These are phyloP conservation scores for Mycena olivaceomarginata DNA, from an alignment of 768 basidiomycete species.

Conservation along the genomic window DNA sequence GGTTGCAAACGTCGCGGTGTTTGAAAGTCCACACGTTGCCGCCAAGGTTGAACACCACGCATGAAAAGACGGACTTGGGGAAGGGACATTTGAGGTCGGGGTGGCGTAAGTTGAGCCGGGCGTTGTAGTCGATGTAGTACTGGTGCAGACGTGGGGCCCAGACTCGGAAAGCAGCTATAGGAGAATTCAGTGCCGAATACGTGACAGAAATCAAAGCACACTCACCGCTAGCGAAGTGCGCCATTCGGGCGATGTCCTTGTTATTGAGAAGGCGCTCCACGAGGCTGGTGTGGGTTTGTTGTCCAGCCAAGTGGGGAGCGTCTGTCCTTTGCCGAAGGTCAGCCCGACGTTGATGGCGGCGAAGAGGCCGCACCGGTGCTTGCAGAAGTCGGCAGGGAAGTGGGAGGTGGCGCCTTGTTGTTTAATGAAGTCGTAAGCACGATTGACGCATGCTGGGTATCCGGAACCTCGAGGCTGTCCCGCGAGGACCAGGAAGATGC, in stretches of 20 bases:
- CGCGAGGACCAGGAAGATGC: conserved; percentile 11
- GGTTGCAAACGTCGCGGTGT: too few species aligned
- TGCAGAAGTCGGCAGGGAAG: conserved; percentile 1
- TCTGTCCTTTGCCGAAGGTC: conserved; percentile 1
- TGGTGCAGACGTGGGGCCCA: neutral
- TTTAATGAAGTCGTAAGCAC: neutral
- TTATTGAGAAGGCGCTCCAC: neutral
- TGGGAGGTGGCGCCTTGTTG: neutral
- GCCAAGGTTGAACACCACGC: conserved; percentile 5
- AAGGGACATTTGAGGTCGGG: neutral
- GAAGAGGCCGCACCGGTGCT: conserved; percentile 13
- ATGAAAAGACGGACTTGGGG: neutral
- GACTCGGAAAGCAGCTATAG: neutral
- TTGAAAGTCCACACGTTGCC: conserved; percentile 7
- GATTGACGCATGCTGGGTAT: neutral
- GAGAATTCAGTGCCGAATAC: neutral
- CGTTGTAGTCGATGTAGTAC: neutral
- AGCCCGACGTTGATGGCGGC: conserved; percentile 16
- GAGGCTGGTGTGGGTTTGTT: neutral
- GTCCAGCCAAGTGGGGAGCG: neutral
- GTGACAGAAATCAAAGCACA: neutral
- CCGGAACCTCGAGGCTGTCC: neutral
- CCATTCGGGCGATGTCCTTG: neutral
- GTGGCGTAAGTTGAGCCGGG: accelerated
- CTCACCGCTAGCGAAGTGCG: conserved; percentile 11